Evolutionary conservation across 176 grass and related monocot genomes (phyloP), one percentile per base, ranked within the genome.

Genomic region (Oryza coarctata): DNA sequence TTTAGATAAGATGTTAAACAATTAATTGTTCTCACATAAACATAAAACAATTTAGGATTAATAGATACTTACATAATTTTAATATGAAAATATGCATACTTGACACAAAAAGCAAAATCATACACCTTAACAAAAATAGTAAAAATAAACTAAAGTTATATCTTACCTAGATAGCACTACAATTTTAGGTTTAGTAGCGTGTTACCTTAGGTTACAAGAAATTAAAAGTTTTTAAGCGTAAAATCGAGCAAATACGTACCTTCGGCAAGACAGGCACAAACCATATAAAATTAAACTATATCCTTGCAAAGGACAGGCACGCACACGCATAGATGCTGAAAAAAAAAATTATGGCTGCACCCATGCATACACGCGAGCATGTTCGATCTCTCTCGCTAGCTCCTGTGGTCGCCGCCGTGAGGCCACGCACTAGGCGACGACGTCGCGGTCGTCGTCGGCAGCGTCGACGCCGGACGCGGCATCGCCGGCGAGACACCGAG

Each of bases 381-480:
- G 7, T 44, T 43, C 38, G 71, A 64, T 41, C 38, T 57, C 20
- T 35, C 50, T 22, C 58, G 77, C 75, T 49, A 11, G 25, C 3
- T 20, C 67, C 22, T 68, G 27, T 27, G 43, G 36, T 82, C 73
- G 22, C 83, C 67, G 22, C 83, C 78, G 23, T 50, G 60, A 74
- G 83, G 74, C 74, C 49, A 31, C 61, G 65, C 36, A 43, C 82
- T 85, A 27, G 76, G 32, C 28, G 26, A 30, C 26, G 80, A 66
- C 13, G 25, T 20, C 0, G 58, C 58, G 43, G 85, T 31, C 73
- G 79, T 71, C 8, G 77, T 17, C 44, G 63, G 20, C 7, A 50
- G 20, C 3, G 33, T n/a, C 35, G 47, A 1, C 28, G 65, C 25
- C 11, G 17, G 71, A 60, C 52, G 72, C 5, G 73, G 20, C 12